These are phyloP conservation scores for Teratosphaeria pseudoeucalypti DNA, from an alignment of 2,329 filamentous ascomycete genomes.

Conservation along the genomic window DNA sequence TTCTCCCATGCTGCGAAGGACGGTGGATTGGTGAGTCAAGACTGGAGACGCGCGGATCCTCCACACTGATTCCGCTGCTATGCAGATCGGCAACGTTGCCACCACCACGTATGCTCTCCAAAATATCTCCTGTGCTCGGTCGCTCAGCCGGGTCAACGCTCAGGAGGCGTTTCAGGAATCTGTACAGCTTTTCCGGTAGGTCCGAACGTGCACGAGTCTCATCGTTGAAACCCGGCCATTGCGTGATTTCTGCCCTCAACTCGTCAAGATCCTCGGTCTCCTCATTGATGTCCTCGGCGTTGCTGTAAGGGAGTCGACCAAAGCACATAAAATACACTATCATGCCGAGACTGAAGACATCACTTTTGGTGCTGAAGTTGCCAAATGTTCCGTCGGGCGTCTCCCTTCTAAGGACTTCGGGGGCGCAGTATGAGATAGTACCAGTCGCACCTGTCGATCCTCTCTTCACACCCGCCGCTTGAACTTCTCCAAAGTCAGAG, in stretches of 20 bases:
- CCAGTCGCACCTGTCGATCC: conserved; percentile 88
- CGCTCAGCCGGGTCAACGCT: conserved; percentile 65
- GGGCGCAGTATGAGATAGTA: conserved; percentile 94
- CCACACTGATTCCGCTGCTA: conserved; percentile 5
- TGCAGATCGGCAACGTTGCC: conserved; percentile 21
- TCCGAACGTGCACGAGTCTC: conserved; percentile 56
- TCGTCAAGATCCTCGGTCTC: conserved; percentile 85
- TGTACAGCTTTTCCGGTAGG: conserved; percentile 75
- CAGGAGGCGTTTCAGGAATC: conserved; percentile 69
- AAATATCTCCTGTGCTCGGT: conserved; percentile 76
- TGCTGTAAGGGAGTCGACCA: conserved; percentile 71
- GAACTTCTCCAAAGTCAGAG: conserved; percentile 96
- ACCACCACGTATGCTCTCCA: conserved; percentile 62
- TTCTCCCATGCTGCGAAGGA: conserved; percentile 10
- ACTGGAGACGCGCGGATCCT: conserved; percentile 31
- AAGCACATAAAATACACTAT: conserved; percentile 98
- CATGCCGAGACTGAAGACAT: conserved; percentile 98
- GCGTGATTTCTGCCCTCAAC: conserved; percentile 72
- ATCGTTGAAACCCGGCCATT: conserved; percentile 72
- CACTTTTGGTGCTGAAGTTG: conserved; percentile 94
- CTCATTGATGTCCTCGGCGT: conserved; percentile 76
- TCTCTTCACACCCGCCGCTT: conserved; percentile 68
- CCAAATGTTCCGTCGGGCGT: conserved; percentile 59
- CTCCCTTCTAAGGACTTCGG: conserved; percentile 70
- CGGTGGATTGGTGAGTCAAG: conserved; percentile 28